Base-by-base conservation (phyloP, 2,329 filamentous ascomycete species). In the Domatiomyces catenatus region DNA sequence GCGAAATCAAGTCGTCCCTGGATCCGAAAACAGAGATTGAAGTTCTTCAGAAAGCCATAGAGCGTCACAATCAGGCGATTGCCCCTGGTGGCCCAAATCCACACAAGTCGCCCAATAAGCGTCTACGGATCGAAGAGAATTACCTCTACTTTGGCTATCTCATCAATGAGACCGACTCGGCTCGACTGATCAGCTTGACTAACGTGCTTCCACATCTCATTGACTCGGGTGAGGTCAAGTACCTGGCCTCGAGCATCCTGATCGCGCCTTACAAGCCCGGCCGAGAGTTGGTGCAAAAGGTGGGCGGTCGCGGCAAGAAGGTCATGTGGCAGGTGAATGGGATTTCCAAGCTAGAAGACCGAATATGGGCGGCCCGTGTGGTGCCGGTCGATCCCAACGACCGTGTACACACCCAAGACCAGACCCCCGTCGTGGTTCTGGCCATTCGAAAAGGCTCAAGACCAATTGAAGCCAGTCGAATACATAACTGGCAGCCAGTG, bases 111-210 rank as follows among this genome's bases (percentile, higher is more conserved):
- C 63, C 64, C 8, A 67, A 67, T 46, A 67, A 70, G 32, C 67
- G 69, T 45, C 73, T 92, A 53, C 75, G 78, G 58, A 86, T 98
- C 64, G 87, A 86, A 66, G 89, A 89, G 63, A 86, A 81, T 1
- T 83, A 94, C 47, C 87, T 88, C 67, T 95, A 90, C 68, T 95
- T 92, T 1, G 87, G 86, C 47, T 96, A 98, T 67, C 79, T 94
- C 67, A 82, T 98, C 57, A 74, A 74, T 42, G 73, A 79, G 46
- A 72, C 77, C 22, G 86, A 92, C 64, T 83, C 82, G 1, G 77
- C 84, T 61, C 79, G 77, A 50, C 72, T 96, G 39, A 76, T 85
- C 50, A 75, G 76, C 5, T 74, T 94, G 45, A 58, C 70, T 53
- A 63, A 61, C n/a, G 70, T 86, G 18, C 82, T 83, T 3, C 62